These are phyloP conservation scores for Pseudocercospora pini-densiflorae DNA, from an alignment of 2,329 filamentous ascomycete genomes.

Conservation along the genomic window DNA sequence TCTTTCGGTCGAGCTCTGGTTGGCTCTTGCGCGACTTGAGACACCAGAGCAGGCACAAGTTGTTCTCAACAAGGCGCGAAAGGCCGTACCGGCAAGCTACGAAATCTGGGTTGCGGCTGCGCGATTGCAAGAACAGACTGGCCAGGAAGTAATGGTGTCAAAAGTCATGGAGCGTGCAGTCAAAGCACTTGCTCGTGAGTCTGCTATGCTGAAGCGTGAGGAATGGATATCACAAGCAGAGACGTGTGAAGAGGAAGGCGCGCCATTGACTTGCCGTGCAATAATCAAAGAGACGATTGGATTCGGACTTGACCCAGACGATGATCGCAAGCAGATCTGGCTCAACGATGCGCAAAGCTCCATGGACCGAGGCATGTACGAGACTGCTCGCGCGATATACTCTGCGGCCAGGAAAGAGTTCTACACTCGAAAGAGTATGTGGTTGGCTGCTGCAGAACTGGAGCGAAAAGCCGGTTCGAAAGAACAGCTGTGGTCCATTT, in stretches of 20 bases:
- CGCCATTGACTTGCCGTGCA: conserved; percentile 80
- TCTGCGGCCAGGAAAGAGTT: conserved; percentile 90
- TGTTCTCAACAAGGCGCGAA: conserved; percentile 92
- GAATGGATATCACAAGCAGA: conserved; percentile 97
- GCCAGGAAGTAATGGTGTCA: conserved; percentile 71
- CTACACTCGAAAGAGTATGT: conserved; percentile 82
- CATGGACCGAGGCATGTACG: conserved; percentile 80
- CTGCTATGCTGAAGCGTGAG: conserved; percentile 95
- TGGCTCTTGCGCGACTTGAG: conserved; percentile 88
- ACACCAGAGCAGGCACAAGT: conserved; percentile 90
- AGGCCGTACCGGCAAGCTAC: conserved; percentile 88
- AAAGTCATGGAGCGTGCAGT: conserved; percentile 96
- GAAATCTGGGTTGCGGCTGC: conserved; percentile 98
- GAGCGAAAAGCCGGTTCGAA: conserved; percentile 87
- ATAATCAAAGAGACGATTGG: conserved; percentile 93
- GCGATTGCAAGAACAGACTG: conserved; percentile 86
- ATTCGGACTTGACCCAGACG: conserved; percentile 92
- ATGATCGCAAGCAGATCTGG: conserved; percentile 95
- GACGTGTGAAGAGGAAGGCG: conserved; percentile 90
- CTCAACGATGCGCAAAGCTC: conserved; percentile 87
- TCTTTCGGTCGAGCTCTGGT: conserved; percentile 90
- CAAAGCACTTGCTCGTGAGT: conserved; percentile 84
- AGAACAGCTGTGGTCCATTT: conserved; percentile 79
- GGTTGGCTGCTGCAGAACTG: conserved; percentile 87
- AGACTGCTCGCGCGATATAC: conserved; percentile 92